Evolutionary conservation across 768 basidiomycete genomes (phyloP).

Genomic region (Boletus vermiculosoides): DNA sequence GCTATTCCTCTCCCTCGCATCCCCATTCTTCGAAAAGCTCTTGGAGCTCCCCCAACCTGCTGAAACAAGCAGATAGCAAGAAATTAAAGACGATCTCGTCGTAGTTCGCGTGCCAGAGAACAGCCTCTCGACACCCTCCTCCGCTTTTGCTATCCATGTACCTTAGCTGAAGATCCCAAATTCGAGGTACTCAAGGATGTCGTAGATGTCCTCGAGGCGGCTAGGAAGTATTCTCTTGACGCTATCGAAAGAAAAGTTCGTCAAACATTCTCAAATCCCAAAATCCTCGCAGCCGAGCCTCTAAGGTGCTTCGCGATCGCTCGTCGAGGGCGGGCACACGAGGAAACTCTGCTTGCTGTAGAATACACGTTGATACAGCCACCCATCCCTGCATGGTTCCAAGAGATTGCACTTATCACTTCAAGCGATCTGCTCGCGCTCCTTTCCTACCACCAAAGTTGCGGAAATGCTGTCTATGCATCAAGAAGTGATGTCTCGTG

Average conservation of each 20-base stretch:
- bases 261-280: conserved; percentile 20
- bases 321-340: conserved; percentile 19
- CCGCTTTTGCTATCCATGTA: conserved; percentile 30
- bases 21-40: conserved; percentile 34
- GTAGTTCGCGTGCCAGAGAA: conserved; percentile 23
- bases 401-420: conserved; percentile 29
- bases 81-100: conserved; percentile 16
- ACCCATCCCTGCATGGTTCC: conserved; percentile 19
- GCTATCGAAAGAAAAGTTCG: conserved; percentile 17
- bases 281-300: conserved; percentile 19
- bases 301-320: conserved; percentile 35
- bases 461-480: conserved; percentile 8
- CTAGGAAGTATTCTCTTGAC: conserved; percentile 18
- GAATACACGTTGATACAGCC: conserved; percentile 27
- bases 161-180: conserved; percentile 18
- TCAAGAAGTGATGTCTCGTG: conserved; percentile 7
- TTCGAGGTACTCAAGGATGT: conserved; percentile 12
- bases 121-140: conserved; percentile 22
- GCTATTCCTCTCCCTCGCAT: conserved; percentile 33
- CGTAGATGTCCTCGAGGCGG: conserved; percentile 10
- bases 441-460: conserved; percentile 20
- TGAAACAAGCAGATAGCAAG: conserved; percentile 4
- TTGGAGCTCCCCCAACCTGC: conserved; percentile 32
- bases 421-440: conserved; percentile 27
- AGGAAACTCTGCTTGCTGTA: conserved; percentile 30